A percentile compares a stretch with the other conserved stretches of the same genome.
Evolutionary conservation across 2,329 filamentous ascomycete species (phyloP).

Genomic region (Purpureocillium lavendulum): DNA sequence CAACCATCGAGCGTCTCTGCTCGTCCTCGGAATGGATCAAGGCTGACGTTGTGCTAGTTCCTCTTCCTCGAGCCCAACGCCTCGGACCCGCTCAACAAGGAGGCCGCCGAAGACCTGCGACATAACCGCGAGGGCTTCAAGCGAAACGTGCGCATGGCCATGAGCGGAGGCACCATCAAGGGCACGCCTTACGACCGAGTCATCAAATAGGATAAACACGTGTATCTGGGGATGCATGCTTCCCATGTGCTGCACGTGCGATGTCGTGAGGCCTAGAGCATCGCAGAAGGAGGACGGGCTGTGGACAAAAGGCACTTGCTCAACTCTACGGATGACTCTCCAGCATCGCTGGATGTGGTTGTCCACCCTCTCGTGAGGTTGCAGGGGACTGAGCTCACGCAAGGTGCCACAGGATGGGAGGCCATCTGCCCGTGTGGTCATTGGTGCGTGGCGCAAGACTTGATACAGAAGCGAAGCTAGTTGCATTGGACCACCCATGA

Average conservation of each 20-base stretch:
- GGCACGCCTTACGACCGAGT: constrained; percentile 72
- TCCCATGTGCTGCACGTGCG: too few relatives aligned
- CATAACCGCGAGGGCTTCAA: constrained; percentile 82
- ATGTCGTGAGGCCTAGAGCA: neutral
- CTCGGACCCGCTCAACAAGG: constrained; percentile 95
- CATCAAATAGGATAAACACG: constrained; percentile 56
- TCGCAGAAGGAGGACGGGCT: neutral
- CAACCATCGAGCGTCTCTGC: too few relatives aligned
- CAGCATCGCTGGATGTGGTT: too few relatives aligned
- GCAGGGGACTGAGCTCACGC: too few relatives aligned
- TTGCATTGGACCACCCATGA: neutral
- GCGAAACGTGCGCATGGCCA: constrained; percentile 76
- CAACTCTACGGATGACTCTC: too few relatives aligned
- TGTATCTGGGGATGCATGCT: too few relatives aligned
- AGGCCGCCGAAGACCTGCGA: constrained; percentile 87
- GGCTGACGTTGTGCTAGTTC: constrained; percentile 48
- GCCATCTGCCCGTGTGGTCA: too few relatives aligned
- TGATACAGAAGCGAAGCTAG: neutral
- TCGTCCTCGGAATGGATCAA: too few relatives aligned
- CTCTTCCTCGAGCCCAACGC: constrained; percentile 97
- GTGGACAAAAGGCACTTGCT: neutral
- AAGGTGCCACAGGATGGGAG: neutral
- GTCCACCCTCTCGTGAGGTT: too few relatives aligned
- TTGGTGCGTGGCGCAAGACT: too few relatives aligned
- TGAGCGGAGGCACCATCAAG: constrained; percentile 72